Percentiles rank a stretch among this genome's conserved stretches.
These are phyloP conservation scores for Artomyces pyxidatus DNA, from an alignment of 768 basidiomycete species.

Conservation along the genomic window DNA sequence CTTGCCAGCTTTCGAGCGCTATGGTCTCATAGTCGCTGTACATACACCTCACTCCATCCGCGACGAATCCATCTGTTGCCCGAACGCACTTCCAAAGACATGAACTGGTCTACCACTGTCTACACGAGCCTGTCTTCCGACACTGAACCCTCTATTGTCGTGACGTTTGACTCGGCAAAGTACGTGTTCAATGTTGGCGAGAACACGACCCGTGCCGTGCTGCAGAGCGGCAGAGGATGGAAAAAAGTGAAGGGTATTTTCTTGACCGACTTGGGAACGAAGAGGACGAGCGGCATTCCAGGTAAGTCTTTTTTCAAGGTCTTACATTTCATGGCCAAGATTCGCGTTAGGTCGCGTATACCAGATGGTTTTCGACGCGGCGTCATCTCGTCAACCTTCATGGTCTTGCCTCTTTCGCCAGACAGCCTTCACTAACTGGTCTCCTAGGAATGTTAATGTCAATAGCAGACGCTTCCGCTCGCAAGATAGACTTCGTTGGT, in stretches of 20 bases:
- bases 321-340: neutral
- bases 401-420: neutral
- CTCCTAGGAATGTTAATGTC: slow-evolving; percentile 67
- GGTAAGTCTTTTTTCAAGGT: slow-evolving; percentile 37
- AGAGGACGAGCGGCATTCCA: slow-evolving; percentile 62
- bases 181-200: slow-evolving; percentile 89
- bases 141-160: slow-evolving; percentile 69
- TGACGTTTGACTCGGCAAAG: slow-evolving; percentile 70
- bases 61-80: neutral
- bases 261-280: slow-evolving; percentile 54
- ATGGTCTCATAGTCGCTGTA: slow-evolving; percentile 16
- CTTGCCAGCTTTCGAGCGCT: slow-evolving; percentile 15
- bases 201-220: slow-evolving; percentile 64
- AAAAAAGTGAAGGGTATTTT: slow-evolving; percentile 65
- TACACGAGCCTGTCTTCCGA: slow-evolving; percentile 58
- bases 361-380: neutral
- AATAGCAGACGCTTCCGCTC: slow-evolving; percentile 61
- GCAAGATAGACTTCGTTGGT: slow-evolving; percentile 54
- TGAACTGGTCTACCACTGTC: slow-evolving; percentile 61
- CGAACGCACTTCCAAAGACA: slow-evolving; percentile 13
- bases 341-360: neutral
- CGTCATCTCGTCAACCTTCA: neutral
- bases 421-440: slow-evolving; percentile 10
- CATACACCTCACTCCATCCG: neutral
- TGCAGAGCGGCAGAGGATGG: slow-evolving; percentile 60